Evolutionary conservation across 495 filamentous ascomycete species (phyloP).

Genomic region (Parathielavia hyrcaniae): DNA sequence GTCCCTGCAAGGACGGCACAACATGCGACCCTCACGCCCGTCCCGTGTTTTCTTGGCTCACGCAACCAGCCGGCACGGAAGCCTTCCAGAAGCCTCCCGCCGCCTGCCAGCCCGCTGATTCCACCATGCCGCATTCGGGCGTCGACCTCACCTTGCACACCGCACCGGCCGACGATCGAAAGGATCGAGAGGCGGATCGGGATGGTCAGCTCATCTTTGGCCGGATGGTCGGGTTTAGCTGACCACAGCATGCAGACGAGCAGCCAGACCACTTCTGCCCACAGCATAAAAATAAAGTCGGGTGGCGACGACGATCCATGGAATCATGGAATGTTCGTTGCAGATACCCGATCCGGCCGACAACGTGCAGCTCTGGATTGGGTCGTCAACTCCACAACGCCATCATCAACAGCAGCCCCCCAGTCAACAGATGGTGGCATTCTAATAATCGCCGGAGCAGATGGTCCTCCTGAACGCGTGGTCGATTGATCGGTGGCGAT

Average conservation of each 20-base stretch:
- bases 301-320: neutral
- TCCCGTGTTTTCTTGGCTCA: neutral
- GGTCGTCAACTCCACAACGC: neutral
- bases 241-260: neutral
- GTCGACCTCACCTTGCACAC: neutral
- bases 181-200: neutral
- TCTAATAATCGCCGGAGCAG: constrained; percentile 1
- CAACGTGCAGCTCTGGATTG: neutral
- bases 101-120: neutral
- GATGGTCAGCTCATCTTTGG: neutral
- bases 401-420: neutral
- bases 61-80: constrained; percentile 2
- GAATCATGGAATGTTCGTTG: constrained; percentile 12
- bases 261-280: neutral
- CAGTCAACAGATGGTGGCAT: no score
- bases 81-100: constrained; percentile 15
- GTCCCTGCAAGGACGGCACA: constrained; percentile 9
- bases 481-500: neutral
- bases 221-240: neutral
- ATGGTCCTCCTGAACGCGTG: neutral
- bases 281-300: neutral
- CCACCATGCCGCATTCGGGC: constrained; percentile 13
- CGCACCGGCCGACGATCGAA: no score
- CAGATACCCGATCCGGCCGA: constrained; percentile 9
- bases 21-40: constrained; percentile 1